Evolutionary conservation across 2,329 filamentous ascomycete species (phyloP), one percentile per base, ranked within the genome.

Genomic region (Furcasterigmium sp.): DNA sequence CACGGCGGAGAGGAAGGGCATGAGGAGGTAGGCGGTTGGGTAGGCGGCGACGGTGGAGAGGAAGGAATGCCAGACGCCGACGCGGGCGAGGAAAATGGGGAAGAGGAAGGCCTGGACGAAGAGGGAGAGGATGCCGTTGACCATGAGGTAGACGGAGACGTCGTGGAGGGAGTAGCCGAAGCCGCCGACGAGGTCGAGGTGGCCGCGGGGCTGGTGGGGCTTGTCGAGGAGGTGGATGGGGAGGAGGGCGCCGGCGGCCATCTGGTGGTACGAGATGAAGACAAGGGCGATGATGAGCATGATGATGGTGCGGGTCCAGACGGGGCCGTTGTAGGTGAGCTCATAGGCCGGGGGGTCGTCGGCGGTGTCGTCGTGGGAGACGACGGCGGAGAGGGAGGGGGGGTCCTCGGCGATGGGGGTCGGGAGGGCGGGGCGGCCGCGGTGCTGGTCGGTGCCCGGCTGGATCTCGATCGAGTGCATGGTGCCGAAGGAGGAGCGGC

Each of bases 91-190:
- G 47, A 84, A 67, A 14, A 80, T 53, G 4, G 84, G 84, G 55
- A 87, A 87, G 23, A 91, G 68, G 37, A 88, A 61, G 2, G 76
- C 85, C 62, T 91, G 86, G 36, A 90, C 82, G 52, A 85, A 70
- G 1, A 91, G 73, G 0, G 85, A 85, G 44, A 90, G 80, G 48
- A 85, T 63, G 3, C 84, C 86, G 51, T 88, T 85, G 41, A 85
- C 64, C 3, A 80, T 77, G 63, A 88, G 74, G 52, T 86, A 85
- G 18, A 83, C 58, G 13, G 84, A 84, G 13, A 87, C 83, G 29
- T 82, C 73, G 53, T 82, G 78, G 1, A 81, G 79, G 2, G 75
- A 77, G 38, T 85, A 70, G 2, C 83, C 84, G 3, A 88, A 68
- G 5, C 84, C 84, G 37, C 84, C 84, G 1, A 73, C 60, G 9